Evolutionary conservation across 345 rosid species (phyloP).

Genomic region (Eucalyptus coolabah): DNA sequence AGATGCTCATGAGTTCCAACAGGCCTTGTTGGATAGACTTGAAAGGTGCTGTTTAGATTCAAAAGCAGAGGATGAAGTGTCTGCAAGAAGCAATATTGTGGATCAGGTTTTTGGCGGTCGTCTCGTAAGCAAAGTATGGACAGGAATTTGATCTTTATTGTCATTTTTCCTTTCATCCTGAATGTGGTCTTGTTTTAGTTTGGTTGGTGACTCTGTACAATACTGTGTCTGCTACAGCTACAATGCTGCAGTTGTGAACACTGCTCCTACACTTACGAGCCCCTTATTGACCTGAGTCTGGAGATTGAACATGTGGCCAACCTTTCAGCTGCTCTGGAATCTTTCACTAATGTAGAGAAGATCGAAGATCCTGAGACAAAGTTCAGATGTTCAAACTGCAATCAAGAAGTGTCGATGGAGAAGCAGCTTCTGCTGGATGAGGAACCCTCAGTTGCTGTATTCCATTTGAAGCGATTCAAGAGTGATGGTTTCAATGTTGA

Average conservation of each 20-base stretch:
- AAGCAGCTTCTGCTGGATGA: conserved; percentile 71
- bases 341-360: conserved; percentile 69
- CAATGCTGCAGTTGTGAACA: conserved; percentile 60
- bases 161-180: background rate
- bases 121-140: conserved; percentile 53
- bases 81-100: conserved; percentile 30
- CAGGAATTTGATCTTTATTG: background rate
- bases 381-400: conserved; percentile 63
- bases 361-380: conserved; percentile 51
- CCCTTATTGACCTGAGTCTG: conserved; percentile 59
- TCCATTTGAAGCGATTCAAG: conserved; percentile 91
- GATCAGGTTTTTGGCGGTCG: conserved; percentile 60
- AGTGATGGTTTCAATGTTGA: conserved; percentile 45
- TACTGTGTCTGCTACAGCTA: conserved; percentile 21
- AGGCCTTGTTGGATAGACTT: conserved; percentile 57
- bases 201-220: background rate
- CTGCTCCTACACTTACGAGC: conserved; percentile 49
- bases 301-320: conserved; percentile 53
- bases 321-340: conserved; percentile 49
- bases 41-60: conserved; percentile 46
- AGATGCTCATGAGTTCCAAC: conserved; percentile 88
- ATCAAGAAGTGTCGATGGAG: conserved; percentile 49
- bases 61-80: background rate
- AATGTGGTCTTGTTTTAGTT: background rate
- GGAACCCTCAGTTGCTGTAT: conserved; percentile 54